phyloP scores from a whole-genome alignment of 179 eudicot species.

The Beta lomatogona region DNA sequence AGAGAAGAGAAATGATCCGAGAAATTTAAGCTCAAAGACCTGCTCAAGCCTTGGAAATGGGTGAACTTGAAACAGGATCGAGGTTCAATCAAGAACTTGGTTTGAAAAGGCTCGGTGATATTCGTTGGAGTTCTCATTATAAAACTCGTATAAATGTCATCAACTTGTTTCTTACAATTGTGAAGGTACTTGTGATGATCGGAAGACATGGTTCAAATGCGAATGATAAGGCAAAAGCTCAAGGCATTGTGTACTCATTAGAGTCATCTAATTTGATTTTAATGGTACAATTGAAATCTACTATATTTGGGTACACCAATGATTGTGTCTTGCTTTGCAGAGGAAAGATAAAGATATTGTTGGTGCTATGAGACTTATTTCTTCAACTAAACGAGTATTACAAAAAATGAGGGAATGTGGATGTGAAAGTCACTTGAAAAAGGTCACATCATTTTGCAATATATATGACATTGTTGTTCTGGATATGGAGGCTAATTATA shows the following conservation, averaged over 20 bases:
- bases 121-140: not conserved
- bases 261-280: no score
- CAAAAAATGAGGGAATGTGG: not conserved
- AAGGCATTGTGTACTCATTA: not conserved
- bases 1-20: no score
- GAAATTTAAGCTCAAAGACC: no score
- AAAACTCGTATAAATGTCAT: not conserved
- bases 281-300: no score
- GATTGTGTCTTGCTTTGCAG: not conserved
- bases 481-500: not conserved
- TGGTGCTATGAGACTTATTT: not conserved
- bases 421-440: not conserved
- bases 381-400: not conserved
- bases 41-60: no score
- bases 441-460: not conserved
- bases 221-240: not conserved
- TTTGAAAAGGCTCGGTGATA: not conserved
- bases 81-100: no score
- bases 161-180: not conserved
- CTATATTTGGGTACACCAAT: no score
- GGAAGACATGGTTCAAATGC: not conserved
- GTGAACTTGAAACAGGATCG: no score
- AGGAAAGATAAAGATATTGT: not conserved
- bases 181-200: not conserved
- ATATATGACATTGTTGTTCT: not conserved